These are phyloP conservation scores for Bruguiera sexangula DNA, from an alignment of 345 rosid genomes.

Conservation along the genomic window DNA sequence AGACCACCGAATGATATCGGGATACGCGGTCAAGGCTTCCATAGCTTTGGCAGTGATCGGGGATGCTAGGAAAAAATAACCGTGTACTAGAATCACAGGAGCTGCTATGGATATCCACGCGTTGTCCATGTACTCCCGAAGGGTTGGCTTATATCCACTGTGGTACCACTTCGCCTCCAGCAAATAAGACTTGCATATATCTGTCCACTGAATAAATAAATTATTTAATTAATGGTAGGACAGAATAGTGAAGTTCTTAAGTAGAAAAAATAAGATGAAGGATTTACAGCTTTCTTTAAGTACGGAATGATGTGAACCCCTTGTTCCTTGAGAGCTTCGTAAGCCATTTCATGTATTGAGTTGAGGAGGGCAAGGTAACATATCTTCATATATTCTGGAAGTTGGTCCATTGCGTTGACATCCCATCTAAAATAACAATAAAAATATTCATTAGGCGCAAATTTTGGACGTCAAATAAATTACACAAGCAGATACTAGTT, in stretches of 20 bases:
- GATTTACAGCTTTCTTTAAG: slow-evolving; percentile 35
- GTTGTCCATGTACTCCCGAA: no score
- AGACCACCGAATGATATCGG: neutral
- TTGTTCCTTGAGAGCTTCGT: slow-evolving; percentile 24
- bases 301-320: slow-evolving; percentile 31
- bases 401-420: slow-evolving; percentile 26
- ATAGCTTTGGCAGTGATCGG: neutral
- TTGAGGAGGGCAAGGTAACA: slow-evolving; percentile 34
- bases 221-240: neutral
- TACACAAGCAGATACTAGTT: neutral
- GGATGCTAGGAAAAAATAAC: no score
- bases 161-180: neutral
- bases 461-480: no score
- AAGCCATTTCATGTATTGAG: slow-evolving; percentile 29
- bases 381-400: slow-evolving; percentile 45
- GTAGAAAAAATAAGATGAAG: neutral
- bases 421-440: slow-evolving; percentile 33
- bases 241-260: neutral
- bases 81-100: no score
- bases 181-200: neutral
- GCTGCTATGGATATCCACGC: neutral
- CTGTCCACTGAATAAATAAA: slow-evolving; percentile 3
- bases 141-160: neutral
- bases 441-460: neutral
- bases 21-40: neutral